These are phyloP conservation scores for Wallemia mellicola DNA, from an alignment of 1,284 basidiomycete species.

Conservation along the genomic window DNA sequence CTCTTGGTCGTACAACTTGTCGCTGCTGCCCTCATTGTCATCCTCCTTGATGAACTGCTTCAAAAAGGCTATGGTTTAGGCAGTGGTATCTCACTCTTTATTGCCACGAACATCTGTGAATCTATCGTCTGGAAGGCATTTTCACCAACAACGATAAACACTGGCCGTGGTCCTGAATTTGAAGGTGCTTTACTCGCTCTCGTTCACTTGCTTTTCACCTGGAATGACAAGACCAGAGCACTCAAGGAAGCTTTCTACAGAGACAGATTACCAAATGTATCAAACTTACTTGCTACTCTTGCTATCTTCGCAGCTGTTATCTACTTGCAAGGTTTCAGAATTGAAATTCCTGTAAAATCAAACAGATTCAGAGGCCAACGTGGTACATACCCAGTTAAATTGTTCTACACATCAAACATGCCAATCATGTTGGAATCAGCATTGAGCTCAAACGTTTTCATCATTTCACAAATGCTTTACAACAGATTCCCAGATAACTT, in stretches of 20 bases:
- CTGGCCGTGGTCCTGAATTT: slow-evolving; percentile 89
- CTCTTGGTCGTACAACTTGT: slow-evolving; percentile 86
- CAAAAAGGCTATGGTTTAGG: slow-evolving; percentile 98
- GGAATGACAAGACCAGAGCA: slow-evolving; percentile 92
- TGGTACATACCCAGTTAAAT: slow-evolving; percentile 82
- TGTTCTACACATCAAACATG: slow-evolving; percentile 99
- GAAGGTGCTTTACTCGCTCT: slow-evolving; percentile 86
- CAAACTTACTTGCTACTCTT: slow-evolving; percentile 83
- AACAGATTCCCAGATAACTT: slow-evolving; percentile 72
- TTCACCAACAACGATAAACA: slow-evolving; percentile 92
- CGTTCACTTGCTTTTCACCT: slow-evolving; percentile 93
- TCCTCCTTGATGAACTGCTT: slow-evolving; percentile 89
- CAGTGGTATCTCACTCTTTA: slow-evolving; percentile 93
- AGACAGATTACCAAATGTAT: slow-evolving; percentile 83
- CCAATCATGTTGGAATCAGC: slow-evolving; percentile 97
- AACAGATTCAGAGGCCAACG: slow-evolving; percentile 86
- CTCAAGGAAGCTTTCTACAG: slow-evolving; percentile 96
- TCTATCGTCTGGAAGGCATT: slow-evolving; percentile 99
- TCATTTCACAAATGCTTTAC: slow-evolving; percentile 84
- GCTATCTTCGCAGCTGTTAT: slow-evolving; percentile 82
- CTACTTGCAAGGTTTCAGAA: slow-evolving; percentile 93
- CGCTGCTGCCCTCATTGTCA: slow-evolving; percentile 79
- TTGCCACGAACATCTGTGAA: slow-evolving; percentile 98
- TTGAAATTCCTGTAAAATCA: slow-evolving; percentile 95
- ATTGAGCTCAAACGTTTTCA: slow-evolving; percentile 77